Evolutionary conservation across 495 filamentous ascomycete species (phyloP).

Genomic region (Endocarpon pusillum): DNA sequence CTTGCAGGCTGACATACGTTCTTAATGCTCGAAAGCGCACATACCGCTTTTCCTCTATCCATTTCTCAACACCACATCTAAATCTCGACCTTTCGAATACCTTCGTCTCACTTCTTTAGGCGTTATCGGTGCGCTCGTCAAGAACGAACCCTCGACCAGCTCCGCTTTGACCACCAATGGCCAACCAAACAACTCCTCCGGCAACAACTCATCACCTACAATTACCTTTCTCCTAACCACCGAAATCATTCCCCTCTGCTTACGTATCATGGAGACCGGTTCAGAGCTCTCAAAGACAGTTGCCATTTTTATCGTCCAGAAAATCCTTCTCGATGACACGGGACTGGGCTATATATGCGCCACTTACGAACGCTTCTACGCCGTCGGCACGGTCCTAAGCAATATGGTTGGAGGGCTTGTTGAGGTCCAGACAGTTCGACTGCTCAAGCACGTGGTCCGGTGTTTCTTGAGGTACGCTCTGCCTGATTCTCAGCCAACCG

Average conservation of each 20-base stretch:
- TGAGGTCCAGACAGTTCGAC: slow-evolving; percentile 87
- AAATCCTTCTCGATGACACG: slow-evolving; percentile 92
- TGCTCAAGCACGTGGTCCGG: slow-evolving; percentile 94
- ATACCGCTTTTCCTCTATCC: slow-evolving; percentile 97
- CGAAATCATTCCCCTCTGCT: slow-evolving; percentile 95
- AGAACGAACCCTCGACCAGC: too few species aligned
- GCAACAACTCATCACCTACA: slow-evolving; percentile 90
- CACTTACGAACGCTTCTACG: slow-evolving; percentile 98
- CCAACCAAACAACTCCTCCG: too few species aligned
- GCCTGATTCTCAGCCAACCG: neutral
- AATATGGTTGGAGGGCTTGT: slow-evolving; percentile 98
- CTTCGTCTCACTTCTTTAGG: slow-evolving; percentile 93
- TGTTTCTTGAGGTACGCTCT: slow-evolving; percentile 76
- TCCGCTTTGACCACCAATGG: too few species aligned
- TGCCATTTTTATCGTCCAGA: slow-evolving; percentile 99
- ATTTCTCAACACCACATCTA: slow-evolving; percentile 97
- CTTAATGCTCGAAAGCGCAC: slow-evolving; percentile 76
- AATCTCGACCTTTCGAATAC: slow-evolving; percentile 96
- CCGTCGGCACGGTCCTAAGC: slow-evolving; percentile 90
- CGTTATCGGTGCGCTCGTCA: slow-evolving; percentile 92
- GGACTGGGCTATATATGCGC: slow-evolving; percentile 98
- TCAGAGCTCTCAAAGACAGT: slow-evolving; percentile 98
- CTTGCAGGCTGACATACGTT: neutral
- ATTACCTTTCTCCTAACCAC: slow-evolving; percentile 98
- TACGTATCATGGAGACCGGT: slow-evolving; percentile 98